Percentiles rank a stretch among this genome's conserved stretches.
Conservation (phyloP, 768 basidiomycete species). For the Tulasnella sp. region DNA sequence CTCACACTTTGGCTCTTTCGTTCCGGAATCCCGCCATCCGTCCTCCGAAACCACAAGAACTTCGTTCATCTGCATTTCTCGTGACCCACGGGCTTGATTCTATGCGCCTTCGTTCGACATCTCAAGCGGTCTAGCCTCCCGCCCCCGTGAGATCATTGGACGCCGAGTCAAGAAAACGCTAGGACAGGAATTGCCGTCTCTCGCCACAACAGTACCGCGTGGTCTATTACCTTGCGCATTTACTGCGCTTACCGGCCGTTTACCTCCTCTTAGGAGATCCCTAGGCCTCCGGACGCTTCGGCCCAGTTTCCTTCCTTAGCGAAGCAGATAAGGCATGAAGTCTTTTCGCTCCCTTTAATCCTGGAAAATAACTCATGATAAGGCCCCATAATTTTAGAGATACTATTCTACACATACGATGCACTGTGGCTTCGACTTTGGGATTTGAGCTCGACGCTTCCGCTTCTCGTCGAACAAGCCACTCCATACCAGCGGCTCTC, state of each 20-base stretch:
- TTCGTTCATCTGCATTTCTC: background rate
- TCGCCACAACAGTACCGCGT: background rate
- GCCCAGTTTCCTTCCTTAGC: background rate
- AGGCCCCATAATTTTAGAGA: background rate
- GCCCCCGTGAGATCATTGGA: background rate
- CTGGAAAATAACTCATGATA: background rate
- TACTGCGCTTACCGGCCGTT: background rate
- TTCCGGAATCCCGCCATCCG: conserved; percentile 1
- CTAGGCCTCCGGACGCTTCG: background rate
- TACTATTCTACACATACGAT: background rate
- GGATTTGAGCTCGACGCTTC: background rate
- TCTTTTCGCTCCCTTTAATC: background rate
- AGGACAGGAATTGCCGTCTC: background rate
- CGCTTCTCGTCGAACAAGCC: background rate
- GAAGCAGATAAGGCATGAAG: background rate
- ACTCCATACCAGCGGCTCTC: background rate
- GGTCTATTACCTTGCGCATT: background rate
- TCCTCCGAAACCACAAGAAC: background rate
- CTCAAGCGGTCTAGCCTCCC: conserved; percentile 1
- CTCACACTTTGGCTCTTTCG: conserved; percentile 3
- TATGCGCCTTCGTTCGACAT: background rate
- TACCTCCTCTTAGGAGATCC: background rate
- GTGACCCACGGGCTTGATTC: background rate
- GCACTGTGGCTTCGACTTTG: background rate
- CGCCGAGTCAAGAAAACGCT: background rate